These are phyloP conservation scores for Prototheca cutis DNA, from an alignment of 163 green algal species.

Conservation along the genomic window DNA sequence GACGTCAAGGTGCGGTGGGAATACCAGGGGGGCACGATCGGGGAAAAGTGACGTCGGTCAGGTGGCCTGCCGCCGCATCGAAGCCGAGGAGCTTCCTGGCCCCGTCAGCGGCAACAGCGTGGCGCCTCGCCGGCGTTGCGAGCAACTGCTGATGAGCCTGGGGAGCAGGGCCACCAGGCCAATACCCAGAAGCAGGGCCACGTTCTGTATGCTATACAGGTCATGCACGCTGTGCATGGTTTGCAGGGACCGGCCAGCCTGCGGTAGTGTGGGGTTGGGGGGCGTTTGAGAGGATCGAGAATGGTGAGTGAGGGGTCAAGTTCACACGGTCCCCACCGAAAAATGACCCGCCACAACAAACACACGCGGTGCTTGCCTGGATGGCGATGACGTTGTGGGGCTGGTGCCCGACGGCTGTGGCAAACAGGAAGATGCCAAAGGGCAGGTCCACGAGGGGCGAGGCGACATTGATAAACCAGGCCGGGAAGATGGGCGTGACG, in stretches of 20 bases:
- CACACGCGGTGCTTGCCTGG: conserved; percentile 12
- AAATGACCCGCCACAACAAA: too few species aligned
- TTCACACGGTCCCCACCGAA: background rate
- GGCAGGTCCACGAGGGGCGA: conserved; percentile 44
- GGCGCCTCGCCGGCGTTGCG: too few species aligned
- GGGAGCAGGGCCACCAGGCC: conserved; percentile 35
- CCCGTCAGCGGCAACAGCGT: too few species aligned
- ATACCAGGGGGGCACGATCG: too few species aligned
- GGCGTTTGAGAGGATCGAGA: background rate
- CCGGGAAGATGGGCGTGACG: conserved; percentile 29
- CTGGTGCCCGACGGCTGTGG: conserved; percentile 28
- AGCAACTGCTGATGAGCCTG: conserved; percentile 12
- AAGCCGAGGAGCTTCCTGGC: too few species aligned
- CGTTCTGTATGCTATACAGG: conserved; percentile 26
- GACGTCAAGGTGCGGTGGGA: too few species aligned
- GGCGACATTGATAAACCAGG: conserved; percentile 49
- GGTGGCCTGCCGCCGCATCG: too few species aligned
- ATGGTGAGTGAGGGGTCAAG: background rate
- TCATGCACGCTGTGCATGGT: conserved; percentile 17
- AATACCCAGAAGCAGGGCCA: conserved; percentile 28
- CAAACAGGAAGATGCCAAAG: conserved; percentile 21
- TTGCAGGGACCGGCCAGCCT: conserved; percentile 26
- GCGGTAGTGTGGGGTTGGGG: background rate
- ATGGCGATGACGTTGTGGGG: conserved; percentile 36
- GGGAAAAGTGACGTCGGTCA: too few species aligned